These are phyloP conservation scores for Jamesozyma rosinii DNA, from an alignment of 805 yeast species.

Conservation along the genomic window DNA sequence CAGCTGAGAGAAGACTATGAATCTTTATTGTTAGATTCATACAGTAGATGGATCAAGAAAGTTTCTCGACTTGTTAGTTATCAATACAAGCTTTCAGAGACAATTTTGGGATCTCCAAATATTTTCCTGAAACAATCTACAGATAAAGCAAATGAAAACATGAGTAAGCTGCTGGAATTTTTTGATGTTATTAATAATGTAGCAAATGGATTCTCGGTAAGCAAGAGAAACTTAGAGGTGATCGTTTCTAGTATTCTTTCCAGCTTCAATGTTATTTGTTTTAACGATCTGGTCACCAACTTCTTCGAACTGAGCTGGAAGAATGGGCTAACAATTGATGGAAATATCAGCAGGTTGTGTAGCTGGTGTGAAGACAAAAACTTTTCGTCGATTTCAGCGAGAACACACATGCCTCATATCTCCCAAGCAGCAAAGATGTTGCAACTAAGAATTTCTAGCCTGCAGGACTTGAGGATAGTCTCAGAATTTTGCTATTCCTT, in stretches of 20 bases:
- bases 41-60: constrained; percentile 8
- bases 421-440: constrained; percentile 9
- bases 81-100: constrained; percentile 6
- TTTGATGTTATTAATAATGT: constrained; percentile 85
- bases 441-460: constrained; percentile 10
- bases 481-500: constrained; percentile 9
- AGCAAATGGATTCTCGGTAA: constrained; percentile 31
- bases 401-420: constrained; percentile 1
- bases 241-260: constrained; percentile 3
- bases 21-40: background rate
- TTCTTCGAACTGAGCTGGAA: constrained; percentile 9
- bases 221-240: too few relatives aligned
- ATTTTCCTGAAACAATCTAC: background rate
- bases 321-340: constrained; percentile 6
- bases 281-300: constrained; percentile 10
- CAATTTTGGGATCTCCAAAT: constrained; percentile 7
- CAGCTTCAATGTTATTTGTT: constrained; percentile 7
- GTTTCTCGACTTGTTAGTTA: constrained; percentile 2
- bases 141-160: background rate
- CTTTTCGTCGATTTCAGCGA: too few relatives aligned
- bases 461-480: constrained; percentile 8
- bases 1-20: constrained; percentile 1
- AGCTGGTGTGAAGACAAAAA: constrained; percentile 5
- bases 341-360: constrained; percentile 1
- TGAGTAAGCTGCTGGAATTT: constrained; percentile 47